phyloP scores from a whole-genome alignment of 805 yeast genomes.

The Myxozyma melibiosi region DNA sequence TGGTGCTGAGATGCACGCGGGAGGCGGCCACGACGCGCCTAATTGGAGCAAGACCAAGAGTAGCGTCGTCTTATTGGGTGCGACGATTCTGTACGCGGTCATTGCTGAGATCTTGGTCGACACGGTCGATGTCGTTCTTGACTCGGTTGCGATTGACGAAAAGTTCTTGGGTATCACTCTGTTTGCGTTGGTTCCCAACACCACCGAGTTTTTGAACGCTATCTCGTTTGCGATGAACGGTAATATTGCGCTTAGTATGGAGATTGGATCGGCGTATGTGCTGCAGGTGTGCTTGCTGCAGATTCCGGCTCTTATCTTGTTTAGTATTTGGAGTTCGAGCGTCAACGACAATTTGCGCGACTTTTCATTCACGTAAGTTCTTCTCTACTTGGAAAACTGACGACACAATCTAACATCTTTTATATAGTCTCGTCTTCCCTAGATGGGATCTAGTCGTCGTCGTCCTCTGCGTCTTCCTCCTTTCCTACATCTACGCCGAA shows the following conservation, averaged over 20 bases:
- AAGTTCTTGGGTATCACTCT: conserved; percentile 91
- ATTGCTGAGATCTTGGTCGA: conserved; percentile 94
- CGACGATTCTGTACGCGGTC: conserved; percentile 85
- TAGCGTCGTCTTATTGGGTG: conserved; percentile 74
- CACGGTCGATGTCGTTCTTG: conserved; percentile 84
- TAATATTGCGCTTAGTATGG: conserved; percentile 94
- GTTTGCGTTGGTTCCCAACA: conserved; percentile 94
- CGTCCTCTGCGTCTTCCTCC: conserved; percentile 80
- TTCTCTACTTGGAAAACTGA: background rate
- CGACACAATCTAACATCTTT: conserved; percentile 40
- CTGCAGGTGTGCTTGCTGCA: conserved; percentile 92
- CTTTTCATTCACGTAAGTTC: conserved; percentile 32
- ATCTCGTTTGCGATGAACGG: conserved; percentile 96
- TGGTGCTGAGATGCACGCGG: conserved; percentile 37
- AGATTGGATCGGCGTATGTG: conserved; percentile 96
- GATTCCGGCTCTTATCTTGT: conserved; percentile 85
- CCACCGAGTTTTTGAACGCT: conserved; percentile 95
- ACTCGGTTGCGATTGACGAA: conserved; percentile 78
- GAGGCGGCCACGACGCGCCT: conserved; percentile 93
- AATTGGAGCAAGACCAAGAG: conserved; percentile 92
- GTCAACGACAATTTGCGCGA: conserved; percentile 36
- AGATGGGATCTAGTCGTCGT: conserved; percentile 92
- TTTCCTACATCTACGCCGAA: conserved; percentile 92
- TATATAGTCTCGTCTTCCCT: conserved; percentile 84
- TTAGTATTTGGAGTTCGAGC: conserved; percentile 25